A percentile compares a stretch with the other conserved stretches of the same genome.
Evolutionary conservation across 306 rosid species (phyloP).

Genomic region (Corylus avellana): DNA sequence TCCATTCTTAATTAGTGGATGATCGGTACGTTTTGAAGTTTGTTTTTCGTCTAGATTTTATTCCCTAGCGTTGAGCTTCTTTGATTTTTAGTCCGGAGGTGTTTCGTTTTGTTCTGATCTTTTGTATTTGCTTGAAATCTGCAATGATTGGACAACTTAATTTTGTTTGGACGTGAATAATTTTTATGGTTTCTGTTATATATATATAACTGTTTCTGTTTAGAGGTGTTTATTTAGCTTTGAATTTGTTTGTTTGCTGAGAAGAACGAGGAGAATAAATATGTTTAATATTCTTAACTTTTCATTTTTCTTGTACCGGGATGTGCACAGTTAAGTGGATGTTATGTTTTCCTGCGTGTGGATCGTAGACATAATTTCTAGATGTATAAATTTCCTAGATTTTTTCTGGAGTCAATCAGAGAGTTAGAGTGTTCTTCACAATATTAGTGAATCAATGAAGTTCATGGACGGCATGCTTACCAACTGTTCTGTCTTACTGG

Average conservation of each 20-base stretch:
- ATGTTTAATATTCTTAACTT: background rate
- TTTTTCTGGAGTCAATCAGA: background rate
- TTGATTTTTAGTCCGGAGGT: background rate
- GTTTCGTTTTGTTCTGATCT: background rate
- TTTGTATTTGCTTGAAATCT: background rate
- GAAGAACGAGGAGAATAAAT: background rate
- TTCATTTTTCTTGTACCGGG: background rate
- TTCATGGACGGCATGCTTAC: background rate
- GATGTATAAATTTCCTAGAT: background rate
- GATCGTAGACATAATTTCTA: background rate
- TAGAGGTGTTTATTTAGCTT: background rate
- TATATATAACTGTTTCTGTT: background rate
- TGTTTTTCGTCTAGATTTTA: background rate
- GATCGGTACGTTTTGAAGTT: constrained; percentile 5
- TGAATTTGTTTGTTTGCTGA: constrained; percentile 10
- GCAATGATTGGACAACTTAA: background rate
- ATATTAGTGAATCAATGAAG: background rate
- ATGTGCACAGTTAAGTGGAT: background rate
- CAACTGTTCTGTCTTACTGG: background rate
- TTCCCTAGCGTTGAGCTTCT: background rate
- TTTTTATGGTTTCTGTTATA: background rate
- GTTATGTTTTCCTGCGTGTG: background rate
- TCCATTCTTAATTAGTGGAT: constrained; percentile 8
- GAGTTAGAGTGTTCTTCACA: background rate
- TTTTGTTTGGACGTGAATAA: background rate